Percentiles rank a stretch among this genome's conserved stretches.
Evolutionary conservation across 768 basidiomycete species (phyloP).

Genomic region (Lentinula detonsa): DNA sequence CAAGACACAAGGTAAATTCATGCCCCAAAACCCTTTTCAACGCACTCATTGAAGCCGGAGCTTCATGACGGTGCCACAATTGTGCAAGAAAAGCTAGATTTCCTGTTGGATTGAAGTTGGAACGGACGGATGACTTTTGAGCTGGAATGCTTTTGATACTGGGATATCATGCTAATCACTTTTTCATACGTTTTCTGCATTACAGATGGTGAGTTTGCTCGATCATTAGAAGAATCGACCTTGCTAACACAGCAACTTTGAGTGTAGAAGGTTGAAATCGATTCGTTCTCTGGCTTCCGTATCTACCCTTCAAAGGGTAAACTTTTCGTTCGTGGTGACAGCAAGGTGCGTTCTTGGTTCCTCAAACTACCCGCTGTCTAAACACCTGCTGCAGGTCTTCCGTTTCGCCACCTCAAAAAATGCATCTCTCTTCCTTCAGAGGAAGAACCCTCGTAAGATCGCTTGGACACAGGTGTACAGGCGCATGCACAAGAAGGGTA

Average conservation of each 20-base stretch:
- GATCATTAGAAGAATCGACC: not conserved
- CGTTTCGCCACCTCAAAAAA: conserved; percentile 92
- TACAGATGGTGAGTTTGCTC: conserved; percentile 3
- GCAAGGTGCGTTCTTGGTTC: conserved; percentile 57
- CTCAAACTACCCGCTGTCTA: not conserved
- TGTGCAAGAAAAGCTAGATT: not conserved
- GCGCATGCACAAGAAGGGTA: conserved; percentile 99
- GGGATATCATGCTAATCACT: not conserved
- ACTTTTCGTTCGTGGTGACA: conserved; percentile 92
- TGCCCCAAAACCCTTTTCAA: not conserved
- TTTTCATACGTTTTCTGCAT: not conserved
- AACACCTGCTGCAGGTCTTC: conserved; percentile 63
- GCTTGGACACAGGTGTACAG: conserved; percentile 94
- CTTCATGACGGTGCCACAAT: not conserved
- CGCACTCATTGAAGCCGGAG: not conserved
- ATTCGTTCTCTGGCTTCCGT: conserved; percentile 94
- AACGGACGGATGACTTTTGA: conserved; percentile 1
- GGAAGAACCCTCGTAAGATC: conserved; percentile 99
- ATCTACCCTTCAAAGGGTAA: conserved; percentile 99
- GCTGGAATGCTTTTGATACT: not conserved
- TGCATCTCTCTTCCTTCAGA: conserved; percentile 94
- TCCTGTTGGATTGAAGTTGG: not conserved
- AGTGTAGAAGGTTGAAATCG: conserved; percentile 93
- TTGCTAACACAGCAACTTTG: conserved; percentile 8
- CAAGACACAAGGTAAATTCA: not conserved